Base-by-base conservation (phyloP, 257 asterid species). In the Przewalskia tangutica region DNA sequence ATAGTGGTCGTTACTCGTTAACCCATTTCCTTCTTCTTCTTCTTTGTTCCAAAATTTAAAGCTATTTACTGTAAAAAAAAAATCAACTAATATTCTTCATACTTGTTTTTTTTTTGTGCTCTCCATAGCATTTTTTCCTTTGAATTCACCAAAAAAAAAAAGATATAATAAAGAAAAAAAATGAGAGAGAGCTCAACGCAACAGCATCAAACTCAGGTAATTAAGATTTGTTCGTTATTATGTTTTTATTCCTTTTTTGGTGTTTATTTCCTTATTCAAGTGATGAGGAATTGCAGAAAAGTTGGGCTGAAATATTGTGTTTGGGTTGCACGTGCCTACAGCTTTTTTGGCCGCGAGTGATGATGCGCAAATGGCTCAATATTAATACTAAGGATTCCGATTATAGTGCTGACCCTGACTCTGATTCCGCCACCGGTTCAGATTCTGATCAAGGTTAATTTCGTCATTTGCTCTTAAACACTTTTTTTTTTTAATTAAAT, bases 321-420 rank as follows among this genome's bases (percentile, higher is more conserved):
- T 90, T 91, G 84, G 94, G 88, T 87, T 88, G 97, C 94, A 80
- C 97, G 77, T 91, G 96, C 92, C 92, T 88, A 82, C 91, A 93
- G 98, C 92, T 85, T 50, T 91, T 93, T 62, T 90, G 98, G 98
- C 92, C 95, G 82, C 96, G 97, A 64, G 83, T 90, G 82, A 87
- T 95, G 67, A 85, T 95, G 88, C 97, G 98, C 8, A 95, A 95
- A 88, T 90, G 89, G 98, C 93, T 93, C 81, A 89, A 93, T 84
- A 16, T 56, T 38, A n/a, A 23, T 50, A 17, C 83, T 71, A 86
- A 81, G 71, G 88, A 90, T 53, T 86, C 92, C 53, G 98, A 95
- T 83, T 95, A 87, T 86, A 87, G 97, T 44, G 98, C 98, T 53
- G 98, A 93, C 64, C 80, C 93, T 3, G 92, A 91, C 44, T 76